Evolutionary conservation across 176 grass and related monocot species (phyloP), one percentile per base, ranked within the genome.

Genomic region (Elymus sibiricus): DNA sequence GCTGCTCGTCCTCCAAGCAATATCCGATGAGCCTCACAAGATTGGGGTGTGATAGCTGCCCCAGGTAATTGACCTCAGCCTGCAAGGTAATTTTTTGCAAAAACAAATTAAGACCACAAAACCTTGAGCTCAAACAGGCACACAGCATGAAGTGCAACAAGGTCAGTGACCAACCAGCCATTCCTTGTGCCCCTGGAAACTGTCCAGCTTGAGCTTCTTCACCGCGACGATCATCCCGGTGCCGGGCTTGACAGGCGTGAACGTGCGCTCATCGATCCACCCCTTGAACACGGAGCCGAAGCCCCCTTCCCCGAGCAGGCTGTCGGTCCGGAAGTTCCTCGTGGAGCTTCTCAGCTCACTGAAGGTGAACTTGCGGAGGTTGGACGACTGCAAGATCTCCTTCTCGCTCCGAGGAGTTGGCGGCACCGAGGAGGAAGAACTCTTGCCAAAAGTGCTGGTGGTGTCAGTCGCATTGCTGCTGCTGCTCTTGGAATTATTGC

Each of bases 201-300:
- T 83, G 81, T 98, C 93, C 32, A 92, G 91, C 85, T 98, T 98
- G 53, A 98, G 89, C 86, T 98, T 95, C 91, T 98, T 98, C 22
- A 98, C 93, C 1, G 93, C 95, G 55, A 98, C 94, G 4, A 98
- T 87, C 24, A 92, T 94, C 70, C 96, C 96, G 2, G 88, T 89
- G 8, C 96, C 96, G 1, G 93, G 93, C 64, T 88, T 98, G 61
- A 91, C 85, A 1, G 96, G 90, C 53, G 86, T 2, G 4, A 95
- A 89, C 9, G 96, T 94, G 65, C 87, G 91, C 79, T 93, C 95
- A 1, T 98, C 91, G 64, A 98, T 90, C 95, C 95, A 98, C 11
- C 95, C 95, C 87, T 98, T 98, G 83, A 98, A 98, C 15, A 98
- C 96, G 1, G 91, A 94, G 49, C 96, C 96, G 39, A 95, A 98